phyloP scores from a whole-genome alignment of 805 yeast genomes.

The Saturnispora ahearnii region DNA sequence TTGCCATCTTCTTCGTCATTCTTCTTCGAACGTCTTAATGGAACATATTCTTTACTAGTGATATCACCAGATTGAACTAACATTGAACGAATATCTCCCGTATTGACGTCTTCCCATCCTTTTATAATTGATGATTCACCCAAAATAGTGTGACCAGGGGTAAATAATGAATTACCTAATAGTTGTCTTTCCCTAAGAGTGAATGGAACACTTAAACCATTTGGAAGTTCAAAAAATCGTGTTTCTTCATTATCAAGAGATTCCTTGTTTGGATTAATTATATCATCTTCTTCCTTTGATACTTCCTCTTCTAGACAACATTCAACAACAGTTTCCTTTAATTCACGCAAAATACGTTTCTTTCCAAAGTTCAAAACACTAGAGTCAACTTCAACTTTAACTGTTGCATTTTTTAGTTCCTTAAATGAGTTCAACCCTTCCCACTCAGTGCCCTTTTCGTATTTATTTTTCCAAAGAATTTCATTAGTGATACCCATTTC shows the following conservation, averaged over 20 bases:
- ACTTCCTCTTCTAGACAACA: conserved; percentile 29
- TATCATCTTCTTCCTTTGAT: conserved; percentile 16
- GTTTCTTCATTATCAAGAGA: conserved; percentile 20
- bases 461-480: conserved; percentile 43
- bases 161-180: conserved; percentile 66
- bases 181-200: conserved; percentile 47
- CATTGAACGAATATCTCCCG: conserved; percentile 41
- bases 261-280: conserved; percentile 8
- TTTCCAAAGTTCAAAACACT: conserved; percentile 51
- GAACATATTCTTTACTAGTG: conserved; percentile 57
- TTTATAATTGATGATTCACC: conserved; percentile 16
- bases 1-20: conserved; percentile 27
- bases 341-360: conserved; percentile 52
- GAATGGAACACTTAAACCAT: conserved; percentile 59
- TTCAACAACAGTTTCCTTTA: conserved; percentile 63
- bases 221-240: conserved; percentile 64
- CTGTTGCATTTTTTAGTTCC: not conserved
- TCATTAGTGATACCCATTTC: conserved; percentile 27
- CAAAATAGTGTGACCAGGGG: conserved; percentile 36
- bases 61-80: conserved; percentile 23
- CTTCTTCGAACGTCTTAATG: conserved; percentile 52
- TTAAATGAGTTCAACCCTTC: conserved; percentile 28
- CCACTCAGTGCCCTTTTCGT: conserved; percentile 32
- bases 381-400: conserved; percentile 25
- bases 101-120: conserved; percentile 33